phyloP scores from a whole-genome alignment of 2,329 filamentous ascomycete species.

The Lasiodiplodia sp. region DNA sequence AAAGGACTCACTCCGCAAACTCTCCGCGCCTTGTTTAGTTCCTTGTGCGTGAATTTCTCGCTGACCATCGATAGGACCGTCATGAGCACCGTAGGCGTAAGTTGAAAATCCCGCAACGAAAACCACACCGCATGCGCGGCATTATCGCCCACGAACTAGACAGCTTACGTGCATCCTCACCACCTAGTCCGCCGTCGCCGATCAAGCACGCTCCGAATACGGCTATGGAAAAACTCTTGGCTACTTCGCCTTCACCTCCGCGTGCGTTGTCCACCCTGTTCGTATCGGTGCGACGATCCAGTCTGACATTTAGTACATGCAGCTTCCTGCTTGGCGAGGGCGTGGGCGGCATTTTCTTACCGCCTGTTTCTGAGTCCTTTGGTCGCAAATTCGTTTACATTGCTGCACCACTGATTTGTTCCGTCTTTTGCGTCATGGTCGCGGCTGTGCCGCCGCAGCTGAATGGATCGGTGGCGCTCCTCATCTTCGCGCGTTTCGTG shows the following conservation, averaged over 20 bases:
- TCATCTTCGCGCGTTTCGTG: conserved; percentile 15
- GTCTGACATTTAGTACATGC: neutral
- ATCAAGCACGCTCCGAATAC: conserved; percentile 16
- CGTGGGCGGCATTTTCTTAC: conserved; percentile 44
- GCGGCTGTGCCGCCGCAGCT: conserved; percentile 12
- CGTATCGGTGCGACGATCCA: neutral
- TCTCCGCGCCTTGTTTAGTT: neutral
- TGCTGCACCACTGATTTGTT: conserved; percentile 40
- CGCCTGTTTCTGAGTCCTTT: conserved; percentile 49
- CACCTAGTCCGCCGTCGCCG: neutral
- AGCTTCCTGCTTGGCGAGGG: conserved; percentile 45
- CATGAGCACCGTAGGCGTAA: conserved; percentile 23
- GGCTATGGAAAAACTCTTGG: conserved; percentile 9
- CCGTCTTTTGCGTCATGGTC: conserved; percentile 37
- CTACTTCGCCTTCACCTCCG: conserved; percentile 22
- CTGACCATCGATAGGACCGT: conserved; percentile 6
- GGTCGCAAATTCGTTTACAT: conserved; percentile 49
- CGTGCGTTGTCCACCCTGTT: neutral
- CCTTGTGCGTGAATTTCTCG: neutral
- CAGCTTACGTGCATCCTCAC: neutral
- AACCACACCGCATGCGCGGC: neutral
- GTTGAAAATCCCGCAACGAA: neutral
- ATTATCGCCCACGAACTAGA: neutral
- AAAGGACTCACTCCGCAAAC: neutral
- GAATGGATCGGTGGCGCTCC: neutral